Evolutionary conservation across 2,329 filamentous ascomycete species (phyloP).

Genomic region (Thielaviopsis ethacetica): DNA sequence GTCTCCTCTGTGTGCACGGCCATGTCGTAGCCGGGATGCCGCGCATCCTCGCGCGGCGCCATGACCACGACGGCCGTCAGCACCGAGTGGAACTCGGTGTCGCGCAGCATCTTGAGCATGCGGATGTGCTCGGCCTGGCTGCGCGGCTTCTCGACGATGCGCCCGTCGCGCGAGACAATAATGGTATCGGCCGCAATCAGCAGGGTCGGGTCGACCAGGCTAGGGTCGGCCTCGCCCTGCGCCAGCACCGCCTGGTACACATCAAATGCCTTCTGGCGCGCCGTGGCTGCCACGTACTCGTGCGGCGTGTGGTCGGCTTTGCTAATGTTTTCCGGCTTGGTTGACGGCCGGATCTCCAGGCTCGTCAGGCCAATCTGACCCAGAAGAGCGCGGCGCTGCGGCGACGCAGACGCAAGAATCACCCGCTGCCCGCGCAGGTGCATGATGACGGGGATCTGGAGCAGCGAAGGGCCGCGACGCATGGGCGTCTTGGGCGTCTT

Average conservation of each 20-base stretch:
- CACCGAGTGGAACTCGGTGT: slow-evolving; percentile 63
- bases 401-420: slow-evolving; percentile 81
- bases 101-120: slow-evolving; percentile 70
- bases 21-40: slow-evolving; percentile 72
- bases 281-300: slow-evolving; percentile 84
- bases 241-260: slow-evolving; percentile 40
- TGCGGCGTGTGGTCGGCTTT: slow-evolving; percentile 60
- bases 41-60: slow-evolving; percentile 62
- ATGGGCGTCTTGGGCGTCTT: slow-evolving; percentile 16
- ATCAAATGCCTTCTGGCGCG: slow-evolving; percentile 63
- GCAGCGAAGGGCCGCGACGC: slow-evolving; percentile 41
- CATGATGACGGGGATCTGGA: slow-evolving; percentile 65
- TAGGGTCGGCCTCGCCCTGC: slow-evolving; percentile 21
- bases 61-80: slow-evolving; percentile 76
- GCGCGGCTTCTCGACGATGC: slow-evolving; percentile 80
- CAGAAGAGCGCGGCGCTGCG: slow-evolving; percentile 67
- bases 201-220: slow-evolving; percentile 54
- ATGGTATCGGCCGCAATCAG: slow-evolving; percentile 87
- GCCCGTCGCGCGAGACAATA: slow-evolving; percentile 58
- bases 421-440: slow-evolving; percentile 64
- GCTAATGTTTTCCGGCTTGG: slow-evolving; percentile 68
- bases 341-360: slow-evolving; percentile 72
- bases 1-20: slow-evolving; percentile 80
- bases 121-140: slow-evolving; percentile 64
- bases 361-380: slow-evolving; percentile 65